Base-by-base conservation (phyloP, 1,284 basidiomycete species). In the Agroathelia rolfsii region DNA sequence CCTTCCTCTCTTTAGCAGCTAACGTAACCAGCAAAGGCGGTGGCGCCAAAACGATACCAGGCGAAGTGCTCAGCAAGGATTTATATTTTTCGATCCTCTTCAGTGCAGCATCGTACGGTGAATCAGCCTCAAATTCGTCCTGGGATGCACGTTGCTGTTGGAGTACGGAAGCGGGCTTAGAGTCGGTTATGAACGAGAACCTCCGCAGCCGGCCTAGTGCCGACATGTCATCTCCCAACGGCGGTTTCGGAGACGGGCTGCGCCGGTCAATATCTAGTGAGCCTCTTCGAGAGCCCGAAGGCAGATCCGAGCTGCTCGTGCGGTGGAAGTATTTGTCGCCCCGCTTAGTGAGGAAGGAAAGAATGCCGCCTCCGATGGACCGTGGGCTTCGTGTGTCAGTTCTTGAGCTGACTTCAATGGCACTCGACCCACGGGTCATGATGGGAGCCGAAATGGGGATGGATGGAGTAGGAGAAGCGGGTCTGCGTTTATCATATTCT, bases 41-140 rank as follows among this genome's bases (percentile, higher is more conserved):
- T 0, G 61, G 59, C 3, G 53, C 37, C 30, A 77, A 55, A 3
- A 43, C 37, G 1, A 77, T 57, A 3, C 64, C 66, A 0, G 66
- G 55, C 1, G 73, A 72, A 0, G 74, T 70, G 3, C 74, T 75
- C 1, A 77, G 48, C 1, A 70, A 43, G 4, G 49, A 47, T 17
- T 50, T 50, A 24, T 51, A 56, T 0, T 54, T 48, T 28, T 66
- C 52, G 7, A 78, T 50, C 3, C 55, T 58, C 14, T 52, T 49
- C 2, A 75, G 45, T 0, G 60, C 50, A 3, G 51, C 39, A 7
- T 53, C 42, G 38, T 70, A 75, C 2, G 49, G 46, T 2, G 33
- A 39, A n/a, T 41, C 42, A 6, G 13, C 15, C n/a, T 20, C 24
- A 7, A 20, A 55, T 7, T 37, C 38, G n/a, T 44, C 41, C 6